These are phyloP conservation scores for Epichloe coenophiala DNA, from an alignment of 2,329 filamentous ascomycete genomes.

Conservation along the genomic window DNA sequence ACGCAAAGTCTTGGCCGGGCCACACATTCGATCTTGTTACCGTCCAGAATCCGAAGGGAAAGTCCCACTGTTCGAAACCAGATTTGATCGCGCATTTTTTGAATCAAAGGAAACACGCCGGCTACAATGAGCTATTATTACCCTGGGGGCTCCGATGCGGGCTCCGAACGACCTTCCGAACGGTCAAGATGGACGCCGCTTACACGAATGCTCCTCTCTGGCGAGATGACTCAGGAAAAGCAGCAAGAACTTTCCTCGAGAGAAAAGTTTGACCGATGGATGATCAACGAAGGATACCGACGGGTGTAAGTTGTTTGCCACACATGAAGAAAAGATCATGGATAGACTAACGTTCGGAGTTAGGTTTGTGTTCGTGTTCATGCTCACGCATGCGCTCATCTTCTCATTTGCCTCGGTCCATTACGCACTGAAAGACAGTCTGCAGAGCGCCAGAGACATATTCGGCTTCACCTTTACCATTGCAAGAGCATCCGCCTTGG, in stretches of 20 bases:
- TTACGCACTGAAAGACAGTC: conserved; percentile 64
- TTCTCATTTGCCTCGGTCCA: conserved; percentile 72
- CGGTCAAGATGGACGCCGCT: conserved; percentile 72
- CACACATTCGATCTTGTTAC: not conserved
- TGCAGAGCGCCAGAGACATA: conserved; percentile 48
- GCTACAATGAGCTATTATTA: conserved; percentile 18
- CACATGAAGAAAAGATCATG: not conserved
- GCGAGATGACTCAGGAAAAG: conserved; percentile 64
- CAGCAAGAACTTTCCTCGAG: conserved; percentile 53
- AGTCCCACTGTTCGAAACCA: not conserved
- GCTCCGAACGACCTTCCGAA: conserved; percentile 38
- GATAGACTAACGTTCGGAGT: not conserved
- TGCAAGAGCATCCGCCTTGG: conserved; percentile 60
- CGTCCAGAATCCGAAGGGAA: too few relatives aligned
- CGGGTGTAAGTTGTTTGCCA: conserved; percentile 45
- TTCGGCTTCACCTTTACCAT: conserved; percentile 69
- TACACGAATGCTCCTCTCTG: conserved; percentile 69
- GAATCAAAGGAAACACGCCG: conserved; percentile 3
- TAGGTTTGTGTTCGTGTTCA: conserved; percentile 66
- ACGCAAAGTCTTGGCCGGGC: not conserved
- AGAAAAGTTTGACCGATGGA: conserved; percentile 72
- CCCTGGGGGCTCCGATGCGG: conserved; percentile 12
- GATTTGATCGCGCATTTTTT: not conserved
- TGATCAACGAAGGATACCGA: conserved; percentile 78
- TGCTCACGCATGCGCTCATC: conserved; percentile 59